phyloP scores from a whole-genome alignment of 2,329 filamentous ascomycete species.

The Arachnopeziza araneosa region DNA sequence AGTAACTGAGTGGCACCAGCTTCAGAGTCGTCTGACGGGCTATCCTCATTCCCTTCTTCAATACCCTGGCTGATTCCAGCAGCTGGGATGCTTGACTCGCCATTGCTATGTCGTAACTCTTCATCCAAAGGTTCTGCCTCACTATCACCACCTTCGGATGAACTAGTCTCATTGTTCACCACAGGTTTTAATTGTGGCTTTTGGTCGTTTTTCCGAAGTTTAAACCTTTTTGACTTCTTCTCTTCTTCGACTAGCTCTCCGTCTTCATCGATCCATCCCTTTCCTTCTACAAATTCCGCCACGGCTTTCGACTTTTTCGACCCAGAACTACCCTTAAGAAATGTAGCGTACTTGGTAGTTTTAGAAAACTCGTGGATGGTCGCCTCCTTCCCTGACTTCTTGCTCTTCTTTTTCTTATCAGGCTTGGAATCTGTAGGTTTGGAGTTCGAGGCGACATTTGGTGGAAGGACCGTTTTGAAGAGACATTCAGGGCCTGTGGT shows the following conservation, averaged over 20 bases:
- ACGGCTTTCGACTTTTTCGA: slow-evolving; percentile 41
- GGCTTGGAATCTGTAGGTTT: slow-evolving; percentile 36
- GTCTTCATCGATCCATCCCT: slow-evolving; percentile 80
- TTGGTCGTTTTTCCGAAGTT: not conserved
- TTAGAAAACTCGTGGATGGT: slow-evolving; percentile 87
- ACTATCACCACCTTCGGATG: not conserved
- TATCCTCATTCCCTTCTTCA: not conserved
- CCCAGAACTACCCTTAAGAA: slow-evolving; percentile 57
- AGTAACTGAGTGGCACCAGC: not conserved
- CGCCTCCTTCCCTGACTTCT: slow-evolving; percentile 55
- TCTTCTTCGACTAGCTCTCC: slow-evolving; percentile 66
- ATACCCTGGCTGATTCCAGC: not conserved
- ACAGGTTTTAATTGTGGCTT: not conserved
- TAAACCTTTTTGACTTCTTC: not conserved
- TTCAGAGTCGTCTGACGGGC: slow-evolving; percentile 6
- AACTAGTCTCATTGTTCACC: not conserved
- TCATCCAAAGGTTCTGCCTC: not conserved
- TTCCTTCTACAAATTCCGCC: slow-evolving; percentile 70
- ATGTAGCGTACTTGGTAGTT: slow-evolving; percentile 75
- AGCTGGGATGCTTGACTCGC: not conserved
- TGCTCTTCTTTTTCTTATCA: slow-evolving; percentile 49
- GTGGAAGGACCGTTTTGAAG: slow-evolving; percentile 75
- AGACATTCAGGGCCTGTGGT: slow-evolving; percentile 76
- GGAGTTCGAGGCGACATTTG: slow-evolving; percentile 38
- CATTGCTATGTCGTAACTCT: not conserved